Percentiles rank a stretch among this genome's conserved stretches.
Evolutionary conservation across 805 yeast species (phyloP).

Genomic region (Lachancea waltii): DNA sequence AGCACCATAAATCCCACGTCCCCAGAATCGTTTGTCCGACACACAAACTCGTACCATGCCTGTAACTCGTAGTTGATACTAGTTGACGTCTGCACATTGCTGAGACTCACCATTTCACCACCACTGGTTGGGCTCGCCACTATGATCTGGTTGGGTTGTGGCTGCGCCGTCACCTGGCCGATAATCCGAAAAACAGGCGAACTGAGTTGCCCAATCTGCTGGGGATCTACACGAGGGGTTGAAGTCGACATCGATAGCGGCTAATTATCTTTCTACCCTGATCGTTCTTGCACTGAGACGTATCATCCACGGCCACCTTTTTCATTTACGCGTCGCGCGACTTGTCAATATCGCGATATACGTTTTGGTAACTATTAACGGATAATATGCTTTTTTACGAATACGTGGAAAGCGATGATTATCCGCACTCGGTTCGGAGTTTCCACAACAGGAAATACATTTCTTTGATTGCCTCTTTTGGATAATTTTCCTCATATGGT

Average conservation of each 20-base stretch:
- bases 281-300: too few species aligned
- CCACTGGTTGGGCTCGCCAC: conserved; percentile 25
- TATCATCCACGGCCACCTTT: too few species aligned
- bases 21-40: conserved; percentile 30
- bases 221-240: conserved; percentile 32
- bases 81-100: conserved; percentile 22
- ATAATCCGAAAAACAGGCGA: conserved; percentile 30
- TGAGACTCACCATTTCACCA: conserved; percentile 26
- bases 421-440: too few species aligned
- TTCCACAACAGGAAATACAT: too few species aligned
- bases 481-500: too few species aligned
- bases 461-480: too few species aligned
- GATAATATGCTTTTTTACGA: too few species aligned
- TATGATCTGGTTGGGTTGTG: conserved; percentile 23
- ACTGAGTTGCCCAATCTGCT: conserved; percentile 19
- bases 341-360: too few species aligned
- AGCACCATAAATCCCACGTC: conserved; percentile 30
- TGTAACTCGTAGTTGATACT: conserved; percentile 22
- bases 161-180: conserved; percentile 30
- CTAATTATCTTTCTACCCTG: too few species aligned
- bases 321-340: too few species aligned
- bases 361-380: too few species aligned
- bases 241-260: conserved; percentile 29
- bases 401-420: too few species aligned
- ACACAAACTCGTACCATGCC: conserved; percentile 33